Base-by-base conservation (phyloP, 163 green algal genomes). In the Chlorella variabilis region DNA sequence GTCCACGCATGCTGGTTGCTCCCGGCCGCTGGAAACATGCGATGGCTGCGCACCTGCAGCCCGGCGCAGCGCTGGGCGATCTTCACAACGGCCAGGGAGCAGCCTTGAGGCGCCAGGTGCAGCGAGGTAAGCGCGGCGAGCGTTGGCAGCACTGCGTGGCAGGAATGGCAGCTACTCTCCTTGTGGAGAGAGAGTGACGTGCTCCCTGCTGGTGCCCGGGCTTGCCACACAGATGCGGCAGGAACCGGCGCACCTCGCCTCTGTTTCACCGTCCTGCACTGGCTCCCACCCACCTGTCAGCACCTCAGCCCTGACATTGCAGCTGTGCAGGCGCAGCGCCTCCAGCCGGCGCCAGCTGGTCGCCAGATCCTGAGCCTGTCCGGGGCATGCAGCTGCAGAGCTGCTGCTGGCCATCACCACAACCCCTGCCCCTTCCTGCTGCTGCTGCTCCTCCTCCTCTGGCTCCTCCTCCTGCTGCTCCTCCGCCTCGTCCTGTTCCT, bases 81-180 rank as follows among this genome's bases (percentile, higher is more conserved):
- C 25, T 18, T 11, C 6, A 78, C 38, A 18, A 6, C 23, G 3
- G 2, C 3, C 6, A 6, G 20, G 2, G 36, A 13, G 56, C 34
- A 49, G 25, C 5, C 25, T 1, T 17, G 7, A 2, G 51, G 21
- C 4, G 73, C 41, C 54, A 80, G 56, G 33, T 80, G 73, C 38
- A 80, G 38, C 15, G 51, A 45, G 0, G 73, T 80, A 25, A 80
- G 56, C n/a, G 39, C 33, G 1, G 29, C 13, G 7, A 69, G 56
- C 38, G n/a, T 20, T 11, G 73, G 73, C 36, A 80, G 56, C 25
- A 70, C 73, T 80, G 73, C 73, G 8, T 6, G 11, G 21, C 42
- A 65, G 20, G 29, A 29, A n/a, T n/a, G 51, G 51, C 45, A 54
- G 27, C 58, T 11, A 23, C 29, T 67, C 45, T 54, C 45, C 45